Evolutionary conservation across 768 basidiomycete species (phyloP).

Genomic region (Lyophyllum decastes): DNA sequence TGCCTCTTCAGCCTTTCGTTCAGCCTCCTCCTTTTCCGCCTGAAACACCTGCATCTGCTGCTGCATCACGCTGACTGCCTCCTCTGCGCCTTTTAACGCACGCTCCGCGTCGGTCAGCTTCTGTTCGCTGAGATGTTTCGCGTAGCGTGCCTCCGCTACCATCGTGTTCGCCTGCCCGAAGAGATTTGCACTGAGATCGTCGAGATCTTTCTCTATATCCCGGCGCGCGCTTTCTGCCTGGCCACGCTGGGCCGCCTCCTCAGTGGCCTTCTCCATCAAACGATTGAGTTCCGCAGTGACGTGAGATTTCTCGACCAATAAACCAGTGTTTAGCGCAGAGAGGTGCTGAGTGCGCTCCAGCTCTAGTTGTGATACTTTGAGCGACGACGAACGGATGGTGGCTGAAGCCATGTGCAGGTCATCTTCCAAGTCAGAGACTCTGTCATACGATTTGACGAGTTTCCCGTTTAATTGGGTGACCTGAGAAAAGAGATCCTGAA

Average conservation of each 20-base stretch:
- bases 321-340: constrained; percentile 85
- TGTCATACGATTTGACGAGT: constrained; percentile 89
- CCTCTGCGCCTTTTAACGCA: constrained; percentile 81
- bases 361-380: constrained; percentile 79
- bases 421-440: constrained; percentile 92
- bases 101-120: constrained; percentile 77
- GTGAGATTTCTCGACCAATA: constrained; percentile 88
- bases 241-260: constrained; percentile 89
- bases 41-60: constrained; percentile 78
- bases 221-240: constrained; percentile 83
- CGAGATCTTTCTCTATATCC: constrained; percentile 91
- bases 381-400: constrained; percentile 56
- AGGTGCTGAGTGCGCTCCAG: constrained; percentile 85
- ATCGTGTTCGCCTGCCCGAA: constrained; percentile 95
- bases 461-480: constrained; percentile 90
- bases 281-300: constrained; percentile 91
- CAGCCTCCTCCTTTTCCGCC: constrained; percentile 64
- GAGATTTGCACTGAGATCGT: constrained; percentile 87
- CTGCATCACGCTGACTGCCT: constrained; percentile 83
- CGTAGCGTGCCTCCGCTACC: constrained; percentile 92
- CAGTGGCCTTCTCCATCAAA: constrained; percentile 92
- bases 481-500: constrained; percentile 87
- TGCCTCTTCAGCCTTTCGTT: constrained; percentile 52
- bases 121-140: constrained; percentile 62
- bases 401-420: constrained; percentile 70